Conservation (phyloP, 805 yeast species). For the Lachancea meyersii region DNA sequence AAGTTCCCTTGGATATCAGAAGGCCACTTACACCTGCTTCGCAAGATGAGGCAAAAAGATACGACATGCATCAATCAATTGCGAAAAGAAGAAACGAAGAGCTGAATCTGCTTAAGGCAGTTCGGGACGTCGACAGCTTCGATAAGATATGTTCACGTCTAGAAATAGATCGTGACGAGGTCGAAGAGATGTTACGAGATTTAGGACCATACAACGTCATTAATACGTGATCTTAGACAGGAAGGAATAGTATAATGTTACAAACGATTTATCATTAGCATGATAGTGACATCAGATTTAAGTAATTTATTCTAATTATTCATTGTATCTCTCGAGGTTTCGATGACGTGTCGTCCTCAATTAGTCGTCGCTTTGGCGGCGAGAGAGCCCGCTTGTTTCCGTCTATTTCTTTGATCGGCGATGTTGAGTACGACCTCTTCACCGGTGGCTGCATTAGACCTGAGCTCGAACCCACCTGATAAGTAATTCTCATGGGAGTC, state of each 20-base stretch:
- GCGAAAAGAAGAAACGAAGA: slow-evolving; percentile 20
- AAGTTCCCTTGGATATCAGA: slow-evolving; percentile 25
- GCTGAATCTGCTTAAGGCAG: slow-evolving; percentile 35
- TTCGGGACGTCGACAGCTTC: slow-evolving; percentile 48
- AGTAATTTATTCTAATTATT: neutral
- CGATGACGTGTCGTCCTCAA: neutral
- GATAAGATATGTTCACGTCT: slow-evolving; percentile 70
- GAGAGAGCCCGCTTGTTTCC: slow-evolving; percentile 6
- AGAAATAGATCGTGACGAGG: slow-evolving; percentile 47
- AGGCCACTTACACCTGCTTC: slow-evolving; percentile 21
- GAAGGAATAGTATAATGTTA: no score
- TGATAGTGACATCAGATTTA: neutral
- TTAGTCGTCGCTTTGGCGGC: slow-evolving; percentile 8
- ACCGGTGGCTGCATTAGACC: neutral
- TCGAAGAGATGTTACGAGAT: slow-evolving; percentile 42
- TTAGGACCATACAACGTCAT: slow-evolving; percentile 48
- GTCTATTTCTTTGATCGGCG: slow-evolving; percentile 10
- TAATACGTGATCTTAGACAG: slow-evolving; percentile 36
- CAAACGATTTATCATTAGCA: neutral
- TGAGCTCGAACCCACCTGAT: neutral
- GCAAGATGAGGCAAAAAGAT: slow-evolving; percentile 18
- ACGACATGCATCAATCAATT: slow-evolving; percentile 24
- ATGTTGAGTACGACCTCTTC: slow-evolving; percentile 6
- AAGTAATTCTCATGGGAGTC: slow-evolving; percentile 14
- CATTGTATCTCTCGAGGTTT: neutral